These are phyloP conservation scores for Venturia pyrina DNA, from an alignment of 2,329 filamentous ascomycete genomes.

Conservation along the genomic window DNA sequence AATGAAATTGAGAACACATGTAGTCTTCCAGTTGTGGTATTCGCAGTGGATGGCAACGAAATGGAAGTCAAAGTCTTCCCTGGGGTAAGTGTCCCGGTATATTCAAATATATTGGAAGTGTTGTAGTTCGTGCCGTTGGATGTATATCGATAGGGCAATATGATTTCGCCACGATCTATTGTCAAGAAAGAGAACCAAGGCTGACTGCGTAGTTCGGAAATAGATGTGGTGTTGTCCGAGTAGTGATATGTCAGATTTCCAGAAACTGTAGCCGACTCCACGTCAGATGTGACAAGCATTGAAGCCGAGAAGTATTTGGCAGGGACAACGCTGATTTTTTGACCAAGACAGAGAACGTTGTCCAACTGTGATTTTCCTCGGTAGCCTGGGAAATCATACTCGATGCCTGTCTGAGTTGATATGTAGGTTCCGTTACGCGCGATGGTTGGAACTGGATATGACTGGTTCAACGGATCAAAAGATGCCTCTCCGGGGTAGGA, in stretches of 20 bases:
- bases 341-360: slow-evolving; percentile 35
- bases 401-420: slow-evolving; percentile 31
- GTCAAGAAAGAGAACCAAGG: slow-evolving; percentile 26
- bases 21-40: slow-evolving; percentile 16
- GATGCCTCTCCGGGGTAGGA: slow-evolving; percentile 34
- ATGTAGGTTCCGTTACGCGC: slow-evolving; percentile 26
- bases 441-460: slow-evolving; percentile 29
- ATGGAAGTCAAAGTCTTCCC: slow-evolving; percentile 31
- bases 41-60: slow-evolving; percentile 30
- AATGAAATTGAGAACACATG: slow-evolving; percentile 9
- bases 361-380: slow-evolving; percentile 21
- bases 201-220: slow-evolving; percentile 34
- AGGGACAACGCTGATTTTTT: slow-evolving; percentile 27
- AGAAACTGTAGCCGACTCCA: slow-evolving; percentile 28
- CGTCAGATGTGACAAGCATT: slow-evolving; percentile 34
- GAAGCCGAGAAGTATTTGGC: slow-evolving; percentile 33
- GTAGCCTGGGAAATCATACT: slow-evolving; percentile 36
- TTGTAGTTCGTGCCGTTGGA: slow-evolving; percentile 32
- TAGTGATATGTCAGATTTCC: slow-evolving; percentile 36
- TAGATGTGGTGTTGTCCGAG: slow-evolving; percentile 30
- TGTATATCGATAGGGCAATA: slow-evolving; percentile 34
- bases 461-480: slow-evolving; percentile 34
- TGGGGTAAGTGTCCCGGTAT: slow-evolving; percentile 28
- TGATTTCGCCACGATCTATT: slow-evolving; percentile 30
- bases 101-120: slow-evolving; percentile 37